phyloP scores from a whole-genome alignment of 805 yeast species.

The Myxozyma sirexii region DNA sequence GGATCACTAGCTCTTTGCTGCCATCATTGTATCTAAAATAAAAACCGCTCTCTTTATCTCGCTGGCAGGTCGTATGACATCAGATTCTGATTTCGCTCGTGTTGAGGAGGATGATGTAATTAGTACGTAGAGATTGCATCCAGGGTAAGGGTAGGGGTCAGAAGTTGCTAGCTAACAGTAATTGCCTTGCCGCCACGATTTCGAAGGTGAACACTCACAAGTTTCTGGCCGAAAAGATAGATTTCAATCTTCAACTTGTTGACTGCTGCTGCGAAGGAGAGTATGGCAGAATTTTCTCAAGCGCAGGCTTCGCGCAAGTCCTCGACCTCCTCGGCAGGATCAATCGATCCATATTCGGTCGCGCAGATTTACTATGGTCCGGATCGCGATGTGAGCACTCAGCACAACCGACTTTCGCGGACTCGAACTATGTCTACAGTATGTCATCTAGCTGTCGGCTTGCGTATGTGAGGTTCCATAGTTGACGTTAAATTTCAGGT shows the following conservation, averaged over 20 bases:
- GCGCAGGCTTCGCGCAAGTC: conserved; percentile 11
- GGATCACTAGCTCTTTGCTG: conserved; percentile 46
- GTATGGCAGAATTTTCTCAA: neutral
- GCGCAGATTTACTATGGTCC: conserved; percentile 75
- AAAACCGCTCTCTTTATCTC: too few relatives aligned
- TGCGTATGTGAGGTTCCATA: neutral
- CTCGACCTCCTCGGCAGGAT: conserved; percentile 27
- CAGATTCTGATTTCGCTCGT: too few relatives aligned
- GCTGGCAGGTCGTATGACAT: too few relatives aligned
- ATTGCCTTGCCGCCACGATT: too few relatives aligned
- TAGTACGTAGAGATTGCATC: neutral
- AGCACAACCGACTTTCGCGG: conserved; percentile 53
- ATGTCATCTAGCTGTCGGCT: neutral
- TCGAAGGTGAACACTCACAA: too few relatives aligned
- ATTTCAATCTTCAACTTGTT: too few relatives aligned
- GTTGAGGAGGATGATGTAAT: neutral
- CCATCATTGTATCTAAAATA: too few relatives aligned
- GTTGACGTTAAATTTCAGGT: neutral
- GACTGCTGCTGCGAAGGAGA: too few relatives aligned
- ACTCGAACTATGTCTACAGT: conserved; percentile 31
- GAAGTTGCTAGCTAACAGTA: too few relatives aligned
- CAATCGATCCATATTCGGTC: conserved; percentile 62
- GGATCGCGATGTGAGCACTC: conserved; percentile 31
- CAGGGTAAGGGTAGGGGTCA: neutral
- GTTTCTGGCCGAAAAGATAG: too few relatives aligned